Evolutionary conservation across 1,284 basidiomycete genomes (phyloP), one percentile per base, ranked within the genome.

Genomic region (Testicularia cyperi): DNA sequence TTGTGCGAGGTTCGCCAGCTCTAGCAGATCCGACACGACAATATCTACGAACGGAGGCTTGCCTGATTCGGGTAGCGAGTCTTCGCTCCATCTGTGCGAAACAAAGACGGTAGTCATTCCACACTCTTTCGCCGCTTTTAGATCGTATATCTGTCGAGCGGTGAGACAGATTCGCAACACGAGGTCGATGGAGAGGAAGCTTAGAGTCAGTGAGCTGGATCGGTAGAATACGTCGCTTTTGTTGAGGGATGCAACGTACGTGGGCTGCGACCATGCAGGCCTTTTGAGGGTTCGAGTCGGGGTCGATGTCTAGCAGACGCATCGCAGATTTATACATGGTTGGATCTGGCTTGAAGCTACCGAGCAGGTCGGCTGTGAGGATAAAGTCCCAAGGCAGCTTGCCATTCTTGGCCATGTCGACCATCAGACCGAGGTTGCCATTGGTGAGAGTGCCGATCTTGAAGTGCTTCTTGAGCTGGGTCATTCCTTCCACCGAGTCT

Each of bases 91-190:
- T 16, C 56, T 44, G 19, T 37, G 36, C 6, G 56, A 60, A 30
- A 60, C 42, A 18, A 58, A 58, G 15, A 58, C 44, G 21, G 48
- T 58, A 0, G 44, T 52, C 55, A 58, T 58, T 2, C 55, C 47
- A 20, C 44, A 53, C 12, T 34, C 30, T 34, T 60, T 60, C 5
- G 56, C 56, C 6, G 48, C 48, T 22, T 48, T n/a, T 10, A 49
- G 44, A 29, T 60, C 49, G 48, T 44, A 53, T 2, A 58, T 37
- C 51, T 54, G 44, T 15, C n/a, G n/a, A n/a, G n/a, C n/a, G n/a
- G n/a, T n/a, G n/a, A n/a, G n/a, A n/a, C n/a, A n/a, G n/a, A n/a
- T n/a, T n/a, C n/a, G n/a, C n/a, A n/a, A n/a, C n/a, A n/a, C n/a
- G n/a, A n/a, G n/a, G 15, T 5, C 6, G 13, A 18, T 1, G 19